A percentile compares a stretch with the other conserved stretches of the same genome.
Evolutionary conservation across 2,329 filamentous ascomycete genomes (phyloP).

Genomic region (Pseudocercospora macadamiae): DNA sequence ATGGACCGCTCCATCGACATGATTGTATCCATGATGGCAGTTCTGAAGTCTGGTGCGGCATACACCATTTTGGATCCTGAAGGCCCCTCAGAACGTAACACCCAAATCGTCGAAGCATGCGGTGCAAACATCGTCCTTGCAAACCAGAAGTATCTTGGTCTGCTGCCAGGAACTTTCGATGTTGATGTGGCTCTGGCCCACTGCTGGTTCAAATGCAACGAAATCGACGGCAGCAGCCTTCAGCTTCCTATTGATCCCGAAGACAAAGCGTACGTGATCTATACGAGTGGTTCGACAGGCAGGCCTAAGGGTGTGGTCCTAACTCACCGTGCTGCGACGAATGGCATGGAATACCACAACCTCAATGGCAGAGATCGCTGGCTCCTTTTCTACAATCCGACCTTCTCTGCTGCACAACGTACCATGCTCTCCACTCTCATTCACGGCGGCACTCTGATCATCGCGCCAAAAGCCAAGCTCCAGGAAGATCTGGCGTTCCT

Average conservation of each 20-base stretch:
- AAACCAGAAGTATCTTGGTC: neutral
- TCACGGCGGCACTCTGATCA: constrained; percentile 1
- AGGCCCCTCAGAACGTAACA: neutral
- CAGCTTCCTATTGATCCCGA: neutral
- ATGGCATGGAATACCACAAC: constrained; percentile 1
- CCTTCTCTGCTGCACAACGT: constrained; percentile 13
- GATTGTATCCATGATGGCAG: neutral
- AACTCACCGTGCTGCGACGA: constrained; percentile 54
- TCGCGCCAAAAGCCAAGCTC: neutral
- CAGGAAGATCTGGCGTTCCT: neutral
- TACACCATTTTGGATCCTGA: constrained; percentile 3
- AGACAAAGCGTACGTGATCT: constrained; percentile 12
- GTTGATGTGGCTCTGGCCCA: neutral
- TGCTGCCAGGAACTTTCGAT: neutral
- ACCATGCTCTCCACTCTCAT: constrained; percentile 4
- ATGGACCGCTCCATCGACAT: constrained; percentile 2
- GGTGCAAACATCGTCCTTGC: neutral
- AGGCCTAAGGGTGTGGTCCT: constrained; percentile 76
- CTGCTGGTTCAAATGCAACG: neutral
- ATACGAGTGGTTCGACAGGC: constrained; percentile 67
- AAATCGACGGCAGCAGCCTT: neutral
- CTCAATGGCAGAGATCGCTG: constrained; percentile 2
- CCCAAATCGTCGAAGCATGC: neutral
- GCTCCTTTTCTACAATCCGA: constrained; percentile 15
- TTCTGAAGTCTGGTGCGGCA: constrained; percentile 3